Evolutionary conservation across 345 rosid species (phyloP).

Genomic region (Eucalyptus globulus): DNA sequence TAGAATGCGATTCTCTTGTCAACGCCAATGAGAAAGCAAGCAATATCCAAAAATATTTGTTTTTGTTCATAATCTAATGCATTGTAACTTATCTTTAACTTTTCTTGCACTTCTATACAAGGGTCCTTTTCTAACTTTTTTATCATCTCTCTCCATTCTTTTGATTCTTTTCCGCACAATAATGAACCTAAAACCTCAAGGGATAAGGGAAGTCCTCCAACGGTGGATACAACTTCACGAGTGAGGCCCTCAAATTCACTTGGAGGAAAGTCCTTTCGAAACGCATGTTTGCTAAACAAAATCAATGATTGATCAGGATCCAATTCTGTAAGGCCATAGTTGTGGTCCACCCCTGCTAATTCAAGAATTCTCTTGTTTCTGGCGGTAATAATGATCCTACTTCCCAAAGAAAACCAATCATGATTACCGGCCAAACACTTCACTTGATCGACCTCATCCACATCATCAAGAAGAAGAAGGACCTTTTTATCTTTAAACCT

Average conservation of each 20-base stretch:
- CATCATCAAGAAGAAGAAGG: not conserved
- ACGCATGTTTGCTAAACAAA: not conserved
- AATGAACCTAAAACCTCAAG: not conserved
- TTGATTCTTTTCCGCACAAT: not conserved
- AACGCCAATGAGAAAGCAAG: too few species aligned
- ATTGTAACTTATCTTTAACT: too few species aligned
- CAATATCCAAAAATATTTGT: too few species aligned
- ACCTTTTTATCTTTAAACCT: too few species aligned
- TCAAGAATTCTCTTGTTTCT: not conserved
- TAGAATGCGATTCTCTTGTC: too few species aligned
- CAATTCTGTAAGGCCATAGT: not conserved
- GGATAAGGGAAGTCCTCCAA: not conserved
- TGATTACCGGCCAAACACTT: not conserved
- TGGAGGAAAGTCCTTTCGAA: not conserved
- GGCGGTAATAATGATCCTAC: not conserved
- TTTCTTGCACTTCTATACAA: too few species aligned
- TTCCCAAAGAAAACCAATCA: not conserved
- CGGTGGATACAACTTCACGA: not conserved
- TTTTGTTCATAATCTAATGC: too few species aligned
- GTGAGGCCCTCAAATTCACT: not conserved
- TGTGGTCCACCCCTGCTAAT: rapidly evolving
- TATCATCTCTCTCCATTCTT: too few species aligned
- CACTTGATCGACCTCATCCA: not conserved
- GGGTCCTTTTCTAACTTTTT: too few species aligned
- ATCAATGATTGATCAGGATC: not conserved